phyloP scores from a whole-genome alignment of 345 rosid genomes.

The Excoecaria agallocha region DNA sequence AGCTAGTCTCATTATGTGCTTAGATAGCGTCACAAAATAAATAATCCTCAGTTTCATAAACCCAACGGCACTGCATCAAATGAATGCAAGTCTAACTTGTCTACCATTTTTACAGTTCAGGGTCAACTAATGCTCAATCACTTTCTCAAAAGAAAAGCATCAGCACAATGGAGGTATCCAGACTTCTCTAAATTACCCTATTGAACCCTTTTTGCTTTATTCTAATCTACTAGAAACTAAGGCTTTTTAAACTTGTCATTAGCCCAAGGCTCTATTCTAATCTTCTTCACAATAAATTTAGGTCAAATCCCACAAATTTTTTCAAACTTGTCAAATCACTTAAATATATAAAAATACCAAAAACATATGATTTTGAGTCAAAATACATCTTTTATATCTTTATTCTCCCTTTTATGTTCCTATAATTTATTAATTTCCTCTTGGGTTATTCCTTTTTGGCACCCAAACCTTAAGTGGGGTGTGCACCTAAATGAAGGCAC shows the following conservation, averaged over 20 bases:
- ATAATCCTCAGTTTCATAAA: not conserved
- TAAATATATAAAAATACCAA: not conserved
- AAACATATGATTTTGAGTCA: not conserved
- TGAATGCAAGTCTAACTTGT: not conserved
- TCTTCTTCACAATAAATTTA: not conserved
- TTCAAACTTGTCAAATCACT: not conserved
- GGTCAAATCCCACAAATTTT: not conserved
- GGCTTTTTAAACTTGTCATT: not conserved
- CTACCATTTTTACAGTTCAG: not conserved
- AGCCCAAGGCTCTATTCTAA: too few species aligned
- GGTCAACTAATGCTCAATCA: not conserved
- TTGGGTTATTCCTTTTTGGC: not conserved
- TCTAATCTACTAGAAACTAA: not conserved
- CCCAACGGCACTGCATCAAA: too few species aligned
- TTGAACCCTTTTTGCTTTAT: not conserved
- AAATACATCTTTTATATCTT: not conserved
- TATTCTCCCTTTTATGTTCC: too few species aligned
- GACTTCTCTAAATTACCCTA: not conserved
- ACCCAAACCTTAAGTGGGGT: not conserved
- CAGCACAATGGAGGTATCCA: not conserved
- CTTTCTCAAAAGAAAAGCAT: not conserved
- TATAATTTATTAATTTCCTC: not conserved
- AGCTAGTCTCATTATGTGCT: not conserved
- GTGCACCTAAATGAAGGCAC: not conserved
- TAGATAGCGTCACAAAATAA: not conserved